These are phyloP conservation scores for Tilletia caries DNA, from an alignment of 1,284 basidiomycete genomes.

Conservation along the genomic window DNA sequence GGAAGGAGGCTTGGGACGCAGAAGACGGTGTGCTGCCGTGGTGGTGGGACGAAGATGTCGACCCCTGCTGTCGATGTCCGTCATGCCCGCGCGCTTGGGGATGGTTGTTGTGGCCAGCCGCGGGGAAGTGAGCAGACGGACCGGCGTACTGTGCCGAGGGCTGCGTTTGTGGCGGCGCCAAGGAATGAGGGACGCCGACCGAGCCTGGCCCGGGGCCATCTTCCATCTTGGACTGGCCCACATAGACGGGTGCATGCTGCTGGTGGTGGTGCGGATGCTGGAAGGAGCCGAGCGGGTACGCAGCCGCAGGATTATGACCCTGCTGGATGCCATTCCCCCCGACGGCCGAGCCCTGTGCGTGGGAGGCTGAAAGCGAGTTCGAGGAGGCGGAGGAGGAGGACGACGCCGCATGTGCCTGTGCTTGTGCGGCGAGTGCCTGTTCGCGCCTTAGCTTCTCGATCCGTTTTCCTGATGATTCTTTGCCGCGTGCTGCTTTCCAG, in stretches of 20 bases:
- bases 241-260: neutral
- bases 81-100: neutral
- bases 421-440: neutral
- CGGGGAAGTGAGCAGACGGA: conserved; percentile 3
- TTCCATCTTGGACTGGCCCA: too few relatives aligned
- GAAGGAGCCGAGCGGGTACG: neutral
- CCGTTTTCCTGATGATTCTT: conserved; percentile 31
- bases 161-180: neutral
- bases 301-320: neutral
- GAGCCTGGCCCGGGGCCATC: neutral
- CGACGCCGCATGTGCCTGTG: neutral
- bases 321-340: neutral
- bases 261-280: neutral
- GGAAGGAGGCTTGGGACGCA: neutral
- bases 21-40: neutral
- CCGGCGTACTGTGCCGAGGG: conserved; percentile 2
- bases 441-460: conserved; percentile 27
- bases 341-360: neutral
- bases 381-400: neutral
- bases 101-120: neutral
- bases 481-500: conserved; percentile 39
- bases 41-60: neutral
- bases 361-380: neutral
- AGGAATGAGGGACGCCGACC: neutral
- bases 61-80: conserved; percentile 1